Conservation (phyloP, 108 stramenopile genomes). For the Craspedostauros australis region DNA sequence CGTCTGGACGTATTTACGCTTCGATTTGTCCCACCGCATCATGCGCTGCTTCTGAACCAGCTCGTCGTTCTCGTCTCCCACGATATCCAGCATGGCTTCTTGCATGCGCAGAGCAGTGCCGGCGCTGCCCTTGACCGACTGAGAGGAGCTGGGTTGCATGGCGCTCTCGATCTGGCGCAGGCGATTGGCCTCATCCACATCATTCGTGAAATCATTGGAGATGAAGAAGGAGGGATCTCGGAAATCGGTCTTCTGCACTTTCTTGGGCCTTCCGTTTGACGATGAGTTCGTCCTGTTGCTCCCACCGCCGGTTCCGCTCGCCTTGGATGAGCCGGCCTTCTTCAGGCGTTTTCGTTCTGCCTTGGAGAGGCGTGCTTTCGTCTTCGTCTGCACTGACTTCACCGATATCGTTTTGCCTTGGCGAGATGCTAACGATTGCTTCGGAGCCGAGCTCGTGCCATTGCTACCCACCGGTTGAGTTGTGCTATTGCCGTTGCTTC, state of each 20-base stretch:
- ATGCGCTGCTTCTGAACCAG: constrained; percentile 85
- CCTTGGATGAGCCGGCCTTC: constrained; percentile 37
- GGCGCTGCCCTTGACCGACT: constrained; percentile 36
- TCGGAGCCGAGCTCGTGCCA: too few relatives aligned
- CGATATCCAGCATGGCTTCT: constrained; percentile 92
- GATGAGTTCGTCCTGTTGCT: background rate
- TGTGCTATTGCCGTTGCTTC: too few relatives aligned
- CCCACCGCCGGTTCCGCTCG: background rate
- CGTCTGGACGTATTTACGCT: constrained; percentile 85
- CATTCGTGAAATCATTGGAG: constrained; percentile 70
- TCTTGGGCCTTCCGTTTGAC: constrained; percentile 37
- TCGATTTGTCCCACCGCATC: constrained; percentile 96
- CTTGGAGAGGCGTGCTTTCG: constrained; percentile 82
- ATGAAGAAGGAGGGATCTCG: constrained; percentile 82
- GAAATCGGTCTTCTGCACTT: constrained; percentile 53
- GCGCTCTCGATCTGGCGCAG: constrained; percentile 76
- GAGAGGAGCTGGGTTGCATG: constrained; percentile 76
- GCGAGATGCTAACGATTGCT: too few relatives aligned
- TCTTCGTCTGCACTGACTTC: too few relatives aligned
- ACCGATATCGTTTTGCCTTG: too few relatives aligned
- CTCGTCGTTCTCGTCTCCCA: constrained; percentile 91
- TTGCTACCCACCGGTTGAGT: too few relatives aligned
- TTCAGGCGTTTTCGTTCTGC: constrained; percentile 88
- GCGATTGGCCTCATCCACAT: constrained; percentile 61
- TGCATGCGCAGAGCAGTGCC: constrained; percentile 66